Evolutionary conservation across 73 alveolate species (phyloP).

Genomic region (Symbiodinium natans): DNA sequence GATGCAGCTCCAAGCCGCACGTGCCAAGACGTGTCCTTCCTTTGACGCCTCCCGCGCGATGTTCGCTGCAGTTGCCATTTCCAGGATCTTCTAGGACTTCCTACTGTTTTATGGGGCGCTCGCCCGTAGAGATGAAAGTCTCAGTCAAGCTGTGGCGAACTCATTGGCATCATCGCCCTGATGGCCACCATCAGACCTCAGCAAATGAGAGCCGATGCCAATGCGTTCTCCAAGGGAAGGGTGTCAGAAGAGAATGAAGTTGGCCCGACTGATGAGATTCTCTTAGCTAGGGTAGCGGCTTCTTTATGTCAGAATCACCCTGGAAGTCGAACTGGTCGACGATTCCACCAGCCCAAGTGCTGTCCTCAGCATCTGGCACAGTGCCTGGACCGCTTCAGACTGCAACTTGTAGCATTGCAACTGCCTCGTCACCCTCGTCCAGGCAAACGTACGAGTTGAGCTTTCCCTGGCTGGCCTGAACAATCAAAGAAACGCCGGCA

Average conservation of each 20-base stretch:
- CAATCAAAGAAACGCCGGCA: too few species aligned
- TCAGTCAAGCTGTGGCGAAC: constrained; percentile 1
- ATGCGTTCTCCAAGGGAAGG: neutral
- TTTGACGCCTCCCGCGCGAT: neutral
- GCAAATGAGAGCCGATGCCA: neutral
- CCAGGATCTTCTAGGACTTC: too few species aligned
- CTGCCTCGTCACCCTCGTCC: constrained; percentile 76
- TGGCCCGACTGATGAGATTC: neutral
- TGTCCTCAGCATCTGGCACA: constrained; percentile 5
- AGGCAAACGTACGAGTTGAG: constrained; percentile 78
- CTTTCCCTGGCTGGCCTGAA: constrained; percentile 90
- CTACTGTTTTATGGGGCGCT: too few species aligned
- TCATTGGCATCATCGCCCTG: constrained; percentile 85
- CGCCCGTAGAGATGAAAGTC: neutral
- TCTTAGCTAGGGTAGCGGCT: neutral
- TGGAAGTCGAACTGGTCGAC: constrained; percentile 90
- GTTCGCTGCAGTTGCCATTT: too few species aligned
- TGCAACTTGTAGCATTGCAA: neutral
- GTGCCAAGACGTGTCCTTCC: neutral
- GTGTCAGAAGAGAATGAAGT: neutral
- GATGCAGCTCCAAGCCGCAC: neutral
- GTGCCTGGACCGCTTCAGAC: neutral
- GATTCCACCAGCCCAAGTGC: constrained; percentile 90
- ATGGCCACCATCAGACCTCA: constrained; percentile 88
- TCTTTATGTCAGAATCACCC: constrained; percentile 91